Evolutionary conservation across 2,329 filamentous ascomycete genomes (phyloP).

Genomic region (Hypoxylon sp.): DNA sequence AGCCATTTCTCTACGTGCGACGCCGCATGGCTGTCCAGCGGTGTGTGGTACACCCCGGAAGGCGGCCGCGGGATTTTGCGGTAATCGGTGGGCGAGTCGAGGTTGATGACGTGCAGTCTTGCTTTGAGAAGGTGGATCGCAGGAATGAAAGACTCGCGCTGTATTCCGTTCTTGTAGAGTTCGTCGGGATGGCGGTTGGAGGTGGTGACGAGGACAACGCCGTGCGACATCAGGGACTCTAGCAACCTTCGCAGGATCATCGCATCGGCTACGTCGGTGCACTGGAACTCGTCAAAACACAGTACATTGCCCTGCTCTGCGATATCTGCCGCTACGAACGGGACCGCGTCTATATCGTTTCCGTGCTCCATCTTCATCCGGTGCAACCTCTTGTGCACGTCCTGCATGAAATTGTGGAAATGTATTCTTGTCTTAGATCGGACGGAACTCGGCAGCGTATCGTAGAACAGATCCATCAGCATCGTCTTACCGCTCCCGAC

Average conservation of each 20-base stretch:
- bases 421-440: constrained; percentile 89
- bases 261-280: constrained; percentile 96
- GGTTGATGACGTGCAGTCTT: constrained; percentile 86
- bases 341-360: constrained; percentile 87
- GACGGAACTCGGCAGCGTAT: constrained; percentile 84
- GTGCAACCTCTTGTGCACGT: constrained; percentile 91
- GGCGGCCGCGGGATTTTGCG: constrained; percentile 94
- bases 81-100: constrained; percentile 95
- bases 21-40: constrained; percentile 78
- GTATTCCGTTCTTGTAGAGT: constrained; percentile 97
- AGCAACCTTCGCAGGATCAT: constrained; percentile 94
- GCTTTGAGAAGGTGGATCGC: constrained; percentile 92
- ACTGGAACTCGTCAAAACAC: constrained; percentile 99
- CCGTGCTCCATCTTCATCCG: constrained; percentile 89
- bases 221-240: constrained; percentile 92
- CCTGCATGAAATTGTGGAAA: constrained; percentile 99
- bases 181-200: constrained; percentile 97
- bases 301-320: constrained; percentile 84
- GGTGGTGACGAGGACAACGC: constrained; percentile 95
- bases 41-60: constrained; percentile 92
- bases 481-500: constrained; percentile 99
- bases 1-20: constrained; percentile 96
- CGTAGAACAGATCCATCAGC: constrained; percentile 98
- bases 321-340: constrained; percentile 94
- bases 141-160: constrained; percentile 92